A percentile compares a stretch with the other conserved stretches of the same genome.
Conservation (phyloP, 352 stramenopile species). For the Phytophthora hybrid region DNA sequence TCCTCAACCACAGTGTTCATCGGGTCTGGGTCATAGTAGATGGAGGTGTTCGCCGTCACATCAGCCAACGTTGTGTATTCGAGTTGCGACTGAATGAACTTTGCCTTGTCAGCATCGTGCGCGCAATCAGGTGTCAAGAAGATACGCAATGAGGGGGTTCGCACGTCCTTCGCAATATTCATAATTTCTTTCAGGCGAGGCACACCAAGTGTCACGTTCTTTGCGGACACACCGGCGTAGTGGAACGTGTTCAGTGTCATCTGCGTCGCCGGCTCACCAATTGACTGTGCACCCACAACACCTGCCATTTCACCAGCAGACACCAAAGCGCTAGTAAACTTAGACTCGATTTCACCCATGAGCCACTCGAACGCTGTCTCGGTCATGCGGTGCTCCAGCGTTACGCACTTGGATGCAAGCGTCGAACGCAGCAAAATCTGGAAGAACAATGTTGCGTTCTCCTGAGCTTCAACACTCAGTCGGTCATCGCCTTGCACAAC, state of each 20-base stretch:
- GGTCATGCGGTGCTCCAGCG: conserved; percentile 96
- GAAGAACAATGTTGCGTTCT: conserved; percentile 99
- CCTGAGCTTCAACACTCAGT: conserved; percentile 96
- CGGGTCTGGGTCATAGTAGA: conserved; percentile 99
- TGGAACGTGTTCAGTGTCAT: conserved; percentile 99
- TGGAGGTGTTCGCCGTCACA: conserved; percentile 97
- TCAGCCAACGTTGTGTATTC: conserved; percentile 98
- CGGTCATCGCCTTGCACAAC: conserved; percentile 96
- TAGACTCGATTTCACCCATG: conserved; percentile 97
- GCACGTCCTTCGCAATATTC: conserved; percentile 98
- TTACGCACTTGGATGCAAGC: conserved; percentile 96
- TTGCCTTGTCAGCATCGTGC: conserved; percentile 88
- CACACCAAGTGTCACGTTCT: conserved; percentile 99
- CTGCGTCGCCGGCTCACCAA: conserved; percentile 99
- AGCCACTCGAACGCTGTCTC: conserved; percentile 96
- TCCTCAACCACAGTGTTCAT: conserved; percentile 97
- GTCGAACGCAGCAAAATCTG: conserved; percentile 97
- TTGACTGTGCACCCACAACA: conserved; percentile 98
- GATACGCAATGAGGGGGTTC: conserved; percentile 97
- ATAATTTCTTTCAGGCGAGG: conserved; percentile 99
- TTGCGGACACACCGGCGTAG: conserved; percentile 98
- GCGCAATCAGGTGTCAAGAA: conserved; percentile 93
- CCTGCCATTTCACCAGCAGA: conserved; percentile 98
- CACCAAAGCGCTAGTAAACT: conserved; percentile 96
- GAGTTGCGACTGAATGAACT: conserved; percentile 93